Percentiles rank a stretch among this genome's conserved stretches.
phyloP scores from a whole-genome alignment of 1,284 basidiomycete genomes.

The Ustilago curta region DNA sequence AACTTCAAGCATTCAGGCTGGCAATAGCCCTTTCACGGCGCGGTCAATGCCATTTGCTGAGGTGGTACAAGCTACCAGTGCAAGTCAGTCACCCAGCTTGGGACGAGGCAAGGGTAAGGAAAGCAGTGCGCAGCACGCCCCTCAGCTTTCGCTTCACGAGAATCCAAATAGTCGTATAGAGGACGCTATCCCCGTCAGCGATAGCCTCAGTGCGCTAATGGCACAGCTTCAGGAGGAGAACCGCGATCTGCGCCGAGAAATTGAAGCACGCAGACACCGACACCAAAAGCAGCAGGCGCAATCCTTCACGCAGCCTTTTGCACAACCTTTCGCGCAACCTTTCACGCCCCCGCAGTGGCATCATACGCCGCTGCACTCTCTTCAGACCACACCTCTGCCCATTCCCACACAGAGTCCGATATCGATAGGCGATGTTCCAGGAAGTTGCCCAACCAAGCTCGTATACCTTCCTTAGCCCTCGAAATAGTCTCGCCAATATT shows the following conservation, averaged over 20 bases:
- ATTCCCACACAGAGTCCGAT: background rate
- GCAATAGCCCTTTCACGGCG: background rate
- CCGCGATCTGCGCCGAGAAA: constrained; percentile 4
- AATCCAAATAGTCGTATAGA: background rate
- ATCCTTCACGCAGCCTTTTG: background rate
- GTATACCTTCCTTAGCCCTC: constrained; percentile 1
- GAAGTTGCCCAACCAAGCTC: background rate
- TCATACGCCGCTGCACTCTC: background rate
- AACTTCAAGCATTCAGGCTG: background rate
- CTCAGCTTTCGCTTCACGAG: background rate
- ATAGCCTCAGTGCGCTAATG: constrained; percentile 12
- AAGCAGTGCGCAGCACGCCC: background rate
- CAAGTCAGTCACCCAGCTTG: background rate
- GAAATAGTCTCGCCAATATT: background rate
- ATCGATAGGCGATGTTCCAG: background rate
- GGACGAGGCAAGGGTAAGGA: background rate
- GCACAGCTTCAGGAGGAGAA: constrained; percentile 17
- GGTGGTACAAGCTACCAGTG: too few species aligned
- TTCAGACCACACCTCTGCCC: background rate
- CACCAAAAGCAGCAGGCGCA: background rate
- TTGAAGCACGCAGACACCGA: constrained; percentile 6
- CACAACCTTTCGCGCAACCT: background rate
- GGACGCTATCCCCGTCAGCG: background rate
- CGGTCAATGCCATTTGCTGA: too few species aligned
- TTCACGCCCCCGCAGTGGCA: constrained; percentile 1